A percentile compares a stretch with the other conserved stretches of the same genome.
phyloP scores from a whole-genome alignment of 2,329 filamentous ascomycete species.

The Drechslerella stenobrocha region DNA sequence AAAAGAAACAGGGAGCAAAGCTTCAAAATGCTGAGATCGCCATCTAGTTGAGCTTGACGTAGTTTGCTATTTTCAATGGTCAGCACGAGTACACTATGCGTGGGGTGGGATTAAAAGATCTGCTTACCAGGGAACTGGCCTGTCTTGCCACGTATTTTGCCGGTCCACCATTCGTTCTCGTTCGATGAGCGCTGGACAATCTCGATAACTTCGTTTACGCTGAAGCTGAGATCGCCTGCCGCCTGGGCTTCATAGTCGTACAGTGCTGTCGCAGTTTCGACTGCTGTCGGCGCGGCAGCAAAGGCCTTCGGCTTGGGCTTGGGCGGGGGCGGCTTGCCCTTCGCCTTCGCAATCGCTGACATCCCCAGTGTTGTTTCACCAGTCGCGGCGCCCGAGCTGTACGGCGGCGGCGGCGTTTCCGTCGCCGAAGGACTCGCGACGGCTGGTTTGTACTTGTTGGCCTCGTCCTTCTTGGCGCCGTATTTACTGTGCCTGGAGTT shows the following conservation, averaged over 20 bases:
- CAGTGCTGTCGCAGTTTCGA: slow-evolving; percentile 71
- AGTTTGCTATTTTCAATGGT: slow-evolving; percentile 56
- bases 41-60: slow-evolving; percentile 58
- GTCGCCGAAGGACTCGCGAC: slow-evolving; percentile 56
- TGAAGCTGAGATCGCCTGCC: slow-evolving; percentile 89
- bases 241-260: slow-evolving; percentile 97
- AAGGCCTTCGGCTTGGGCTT: slow-evolving; percentile 80
- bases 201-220: slow-evolving; percentile 84
- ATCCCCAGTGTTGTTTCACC: slow-evolving; percentile 57
- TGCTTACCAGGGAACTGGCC: slow-evolving; percentile 83
- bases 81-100: slow-evolving; percentile 57
- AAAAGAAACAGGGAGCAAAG: slow-evolving; percentile 2
- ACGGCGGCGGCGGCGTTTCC: slow-evolving; percentile 71
- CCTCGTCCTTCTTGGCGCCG: slow-evolving; percentile 54
- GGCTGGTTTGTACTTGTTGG: slow-evolving; percentile 53
- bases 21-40: background rate
- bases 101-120: slow-evolving; percentile 59
- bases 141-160: slow-evolving; percentile 74
- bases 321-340: slow-evolving; percentile 70
- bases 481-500: slow-evolving; percentile 59
- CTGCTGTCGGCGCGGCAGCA: slow-evolving; percentile 61
- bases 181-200: slow-evolving; percentile 81
- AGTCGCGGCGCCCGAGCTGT: slow-evolving; percentile 60
- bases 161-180: slow-evolving; percentile 96
- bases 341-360: slow-evolving; percentile 68